Evolutionary conservation across 1,284 basidiomycete species (phyloP).

Genomic region (Ceratobasidium sp.): DNA sequence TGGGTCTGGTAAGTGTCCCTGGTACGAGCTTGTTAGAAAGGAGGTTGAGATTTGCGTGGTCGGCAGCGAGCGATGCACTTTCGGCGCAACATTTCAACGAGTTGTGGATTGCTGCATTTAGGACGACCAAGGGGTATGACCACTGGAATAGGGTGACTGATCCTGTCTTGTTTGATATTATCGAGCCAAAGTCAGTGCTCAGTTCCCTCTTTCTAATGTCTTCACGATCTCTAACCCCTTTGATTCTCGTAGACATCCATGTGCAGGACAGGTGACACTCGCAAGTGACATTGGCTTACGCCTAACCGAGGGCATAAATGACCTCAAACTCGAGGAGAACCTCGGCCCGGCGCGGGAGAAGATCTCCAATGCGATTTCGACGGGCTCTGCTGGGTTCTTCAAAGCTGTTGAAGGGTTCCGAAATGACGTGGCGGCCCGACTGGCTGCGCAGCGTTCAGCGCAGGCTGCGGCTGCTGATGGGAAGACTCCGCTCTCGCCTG

Average conservation of each 20-base stretch:
- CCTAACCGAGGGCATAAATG: conserved; percentile 89
- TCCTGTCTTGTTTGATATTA: conserved; percentile 89
- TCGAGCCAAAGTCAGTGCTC: conserved; percentile 81
- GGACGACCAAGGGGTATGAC: conserved; percentile 83
- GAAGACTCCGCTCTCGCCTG: background rate
- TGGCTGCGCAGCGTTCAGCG: conserved; percentile 46
- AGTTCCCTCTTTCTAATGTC: background rate
- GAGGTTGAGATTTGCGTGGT: background rate
- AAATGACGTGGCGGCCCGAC: conserved; percentile 56
- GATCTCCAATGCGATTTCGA: conserved; percentile 78
- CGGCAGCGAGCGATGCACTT: conserved; percentile 60
- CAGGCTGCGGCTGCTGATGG: background rate
- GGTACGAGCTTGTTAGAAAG: background rate
- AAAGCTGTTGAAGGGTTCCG: conserved; percentile 88
- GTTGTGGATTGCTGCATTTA: conserved; percentile 87
- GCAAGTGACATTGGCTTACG: conserved; percentile 91
- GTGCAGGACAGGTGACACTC: conserved; percentile 87
- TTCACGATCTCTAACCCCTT: background rate
- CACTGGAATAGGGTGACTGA: conserved; percentile 92
- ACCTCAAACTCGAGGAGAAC: conserved; percentile 89
- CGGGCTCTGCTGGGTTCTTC: conserved; percentile 85
- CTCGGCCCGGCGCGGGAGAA: conserved; percentile 90
- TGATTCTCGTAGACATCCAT: conserved; percentile 75
- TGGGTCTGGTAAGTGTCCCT: conserved; percentile 51
- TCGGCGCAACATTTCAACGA: conserved; percentile 83